phyloP scores from a whole-genome alignment of 495 filamentous ascomycete genomes.

The Annulohypoxylon stygium region DNA sequence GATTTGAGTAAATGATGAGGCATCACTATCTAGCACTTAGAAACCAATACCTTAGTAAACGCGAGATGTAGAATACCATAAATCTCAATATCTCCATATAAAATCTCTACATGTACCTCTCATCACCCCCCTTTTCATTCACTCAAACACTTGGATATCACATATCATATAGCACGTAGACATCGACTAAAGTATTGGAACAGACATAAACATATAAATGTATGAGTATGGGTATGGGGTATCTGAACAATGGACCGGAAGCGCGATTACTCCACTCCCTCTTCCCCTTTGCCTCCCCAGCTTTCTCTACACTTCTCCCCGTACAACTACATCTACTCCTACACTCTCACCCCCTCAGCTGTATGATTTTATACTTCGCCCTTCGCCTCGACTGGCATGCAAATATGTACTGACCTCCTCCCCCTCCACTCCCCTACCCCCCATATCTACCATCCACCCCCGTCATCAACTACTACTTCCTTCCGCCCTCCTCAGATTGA shows the following conservation, averaged over 20 bases:
- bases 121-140: neutral
- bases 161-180: neutral
- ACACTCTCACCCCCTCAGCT: neutral
- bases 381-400: neutral
- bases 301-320: neutral
- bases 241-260: conserved; percentile 37
- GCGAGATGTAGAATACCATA: neutral
- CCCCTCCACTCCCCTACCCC: neutral
- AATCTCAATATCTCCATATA: too few species aligned
- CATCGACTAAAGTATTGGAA: neutral
- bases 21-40: too few species aligned
- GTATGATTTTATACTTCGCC: neutral
- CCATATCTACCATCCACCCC: neutral
- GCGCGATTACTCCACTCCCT: conserved; percentile 21
- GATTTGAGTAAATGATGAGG: too few species aligned
- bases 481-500: neutral
- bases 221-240: conserved; percentile 31
- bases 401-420: neutral
- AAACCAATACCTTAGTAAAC: too few species aligned
- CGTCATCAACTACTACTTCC: neutral
- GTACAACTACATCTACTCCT: neutral
- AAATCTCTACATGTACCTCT: neutral
- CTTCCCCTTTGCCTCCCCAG: neutral
- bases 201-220: neutral
- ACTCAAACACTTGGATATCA: neutral